Evolutionary conservation across 805 yeast genomes (phyloP), one percentile per base, ranked within the genome.

Genomic region (Sungouiozyma intestinalis): DNA sequence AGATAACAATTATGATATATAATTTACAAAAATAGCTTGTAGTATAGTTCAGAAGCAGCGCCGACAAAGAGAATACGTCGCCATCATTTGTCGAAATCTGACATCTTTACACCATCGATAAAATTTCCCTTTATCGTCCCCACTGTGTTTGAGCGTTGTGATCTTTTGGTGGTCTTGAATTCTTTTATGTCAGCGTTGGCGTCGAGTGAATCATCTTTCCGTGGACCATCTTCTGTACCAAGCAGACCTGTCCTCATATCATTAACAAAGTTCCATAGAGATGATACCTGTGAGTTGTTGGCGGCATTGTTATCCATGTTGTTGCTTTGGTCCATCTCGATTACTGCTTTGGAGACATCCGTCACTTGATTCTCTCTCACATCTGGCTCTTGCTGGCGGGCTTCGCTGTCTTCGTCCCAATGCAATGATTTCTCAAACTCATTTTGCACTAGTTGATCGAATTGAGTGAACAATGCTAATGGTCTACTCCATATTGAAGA

Each of bases 371-470:
- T n/a, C n/a, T n/a, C n/a, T n/a, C n/a, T n/a, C n/a, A n/a, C n/a
- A n/a, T n/a, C n/a, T n/a, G n/a, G n/a, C n/a, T 24, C 31, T 18
- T 24, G 29, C 11, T 20, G 19, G 11, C 31, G 35, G 33, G 13
- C 32, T 13, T 16, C 33, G 13, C 42, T 33, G 7, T 17, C 48
- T 9, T 54, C 45, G 27, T 57, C 64, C 48, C 68, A 59, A 16
- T 65, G 52, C 35, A 70, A 63, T 18, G 72, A 60, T 47, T 71
- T 76, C 48, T 80, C 87, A 43, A 81, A 66, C 55, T 81, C 87
- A 44, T 69, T 73, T 53, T 77, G 85, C 27, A 81, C 63, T 58
- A 79, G 65, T 41, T 73, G 76, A 55, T 81, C 90, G 52, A 81
- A 72, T 47, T 78, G 85, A 49, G 78, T 85, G 38, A 81, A 67